Percentiles rank a stretch among this genome's conserved stretches.
Evolutionary conservation across 441 rosid genomes (phyloP).

Genomic region (Mallotus japonicus): DNA sequence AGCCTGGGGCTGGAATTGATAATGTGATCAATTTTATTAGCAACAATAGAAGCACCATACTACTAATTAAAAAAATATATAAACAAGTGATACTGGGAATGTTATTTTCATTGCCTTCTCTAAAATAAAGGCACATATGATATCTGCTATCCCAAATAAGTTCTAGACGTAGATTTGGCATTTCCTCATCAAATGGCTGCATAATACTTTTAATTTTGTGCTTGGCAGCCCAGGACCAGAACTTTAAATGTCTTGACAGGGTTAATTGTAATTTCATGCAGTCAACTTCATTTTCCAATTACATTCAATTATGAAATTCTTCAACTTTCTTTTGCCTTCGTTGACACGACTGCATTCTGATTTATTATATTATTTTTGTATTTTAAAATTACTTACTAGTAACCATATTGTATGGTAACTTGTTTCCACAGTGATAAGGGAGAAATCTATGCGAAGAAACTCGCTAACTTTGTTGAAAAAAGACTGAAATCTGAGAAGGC

Average conservation of each 20-base stretch:
- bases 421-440: constrained; percentile 67
- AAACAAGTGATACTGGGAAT: neutral
- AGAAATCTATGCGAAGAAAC: constrained; percentile 87
- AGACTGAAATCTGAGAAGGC: constrained; percentile 93
- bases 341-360: neutral
- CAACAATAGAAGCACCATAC: neutral
- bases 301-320: neutral
- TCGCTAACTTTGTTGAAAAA: constrained; percentile 86
- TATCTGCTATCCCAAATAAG: neutral
- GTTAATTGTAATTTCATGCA: neutral
- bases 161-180: neutral
- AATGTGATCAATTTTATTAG: neutral
- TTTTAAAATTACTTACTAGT: constrained; percentile 12
- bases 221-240: neutral
- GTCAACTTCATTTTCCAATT: neutral
- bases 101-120: constrained; percentile 1
- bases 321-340: neutral
- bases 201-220: neutral
- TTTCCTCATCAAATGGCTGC: neutral
- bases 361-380: neutral
- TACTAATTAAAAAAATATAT: neutral
- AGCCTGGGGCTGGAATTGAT: neutral
- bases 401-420: constrained; percentile 15
- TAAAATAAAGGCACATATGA: neutral
- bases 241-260: neutral